Evolutionary conservation across 2,329 filamentous ascomycete species (phyloP), one percentile per base, ranked within the genome.

Genomic region (Neoscytalidium dimidiatum): DNA sequence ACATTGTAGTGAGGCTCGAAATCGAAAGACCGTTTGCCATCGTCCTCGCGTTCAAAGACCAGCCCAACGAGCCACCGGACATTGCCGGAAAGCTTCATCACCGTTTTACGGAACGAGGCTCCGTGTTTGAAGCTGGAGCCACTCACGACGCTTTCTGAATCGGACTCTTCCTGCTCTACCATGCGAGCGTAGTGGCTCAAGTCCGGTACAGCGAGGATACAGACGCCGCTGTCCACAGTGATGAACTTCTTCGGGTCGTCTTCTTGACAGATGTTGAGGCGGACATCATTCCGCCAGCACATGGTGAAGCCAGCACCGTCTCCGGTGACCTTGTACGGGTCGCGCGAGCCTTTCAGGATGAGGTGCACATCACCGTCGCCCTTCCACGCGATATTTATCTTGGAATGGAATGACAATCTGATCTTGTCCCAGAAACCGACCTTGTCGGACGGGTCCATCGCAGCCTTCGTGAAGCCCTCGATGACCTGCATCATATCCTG

Each of bases 401-500:
- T 88, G 1, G 96, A 98, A 77, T 99, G 95, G 76, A 97, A 96
- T 71, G 90, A 94, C 41, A 99, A 84, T 63, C 95, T 86, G 60
- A 99, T 94, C 83, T 99, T 99, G 79, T 99, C 95, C 95, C 95
- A 99, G 81, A 99, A 99, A 3, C 95, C 95, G 52, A 96, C 92
- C 64, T 91, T 86, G 69, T 99, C 96, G 0, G 95, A 98, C 1
- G 92, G 90, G 75, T 99, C 96, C 29, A 97, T 84, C 68, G 94
- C 94, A 7, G 94, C 92, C 75, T 99, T 99, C 0, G 94, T 97
- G 75, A 99, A 98, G 2, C 92, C 94, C 78, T 99, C 95, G 67
- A 99, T 91, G 28, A 94, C 94, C 86, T 98, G 97, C 95, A 99
- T 99, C 91, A 98, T 97, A 74, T 99, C 96, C 76, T 99, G 95